Evolutionary conservation across 1,139 yeast species (phyloP).

Genomic region (Yamadazyma conglobata): DNA sequence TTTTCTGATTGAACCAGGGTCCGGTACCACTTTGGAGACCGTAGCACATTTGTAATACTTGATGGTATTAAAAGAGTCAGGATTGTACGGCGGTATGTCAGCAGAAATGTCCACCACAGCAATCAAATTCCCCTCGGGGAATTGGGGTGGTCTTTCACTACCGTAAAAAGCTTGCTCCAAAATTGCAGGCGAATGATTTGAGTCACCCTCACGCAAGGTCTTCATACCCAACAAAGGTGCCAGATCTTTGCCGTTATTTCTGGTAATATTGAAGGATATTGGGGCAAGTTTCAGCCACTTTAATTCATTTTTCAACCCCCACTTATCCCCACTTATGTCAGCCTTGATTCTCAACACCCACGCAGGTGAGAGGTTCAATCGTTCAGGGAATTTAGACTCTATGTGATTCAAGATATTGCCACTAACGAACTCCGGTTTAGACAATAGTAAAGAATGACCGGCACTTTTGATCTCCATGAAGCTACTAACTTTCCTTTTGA

Average conservation of each 20-base stretch:
- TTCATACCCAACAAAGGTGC: conserved; percentile 70
- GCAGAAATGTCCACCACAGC: conserved; percentile 74
- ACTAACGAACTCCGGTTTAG: conserved; percentile 62
- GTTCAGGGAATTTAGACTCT: conserved; percentile 45
- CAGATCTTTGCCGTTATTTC: conserved; percentile 27
- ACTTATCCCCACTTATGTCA: conserved; percentile 61
- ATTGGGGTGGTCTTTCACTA: conserved; percentile 16
- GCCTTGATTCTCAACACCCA: conserved; percentile 66
- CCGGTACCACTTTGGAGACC: conserved; percentile 76
- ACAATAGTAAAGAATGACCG: conserved; percentile 65
- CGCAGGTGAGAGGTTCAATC: conserved; percentile 51
- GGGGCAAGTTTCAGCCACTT: conserved; percentile 64
- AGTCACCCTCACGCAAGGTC: conserved; percentile 66
- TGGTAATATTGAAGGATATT: conserved; percentile 43
- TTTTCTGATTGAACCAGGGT: conserved; percentile 52
- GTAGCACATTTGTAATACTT: conserved; percentile 71
- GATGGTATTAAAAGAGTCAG: conserved; percentile 50
- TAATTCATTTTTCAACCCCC: conserved; percentile 74
- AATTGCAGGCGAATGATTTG: conserved; percentile 52
- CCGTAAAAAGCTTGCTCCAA: conserved; percentile 48
- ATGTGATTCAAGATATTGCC: conserved; percentile 63
- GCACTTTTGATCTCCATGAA: conserved; percentile 46
- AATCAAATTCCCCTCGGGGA: conserved; percentile 36
- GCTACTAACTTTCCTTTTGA: conserved; percentile 29
- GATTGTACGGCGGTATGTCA: conserved; percentile 73